Evolutionary conservation across 2,329 filamentous ascomycete species (phyloP).

Genomic region (Hypoxylon sp.): DNA sequence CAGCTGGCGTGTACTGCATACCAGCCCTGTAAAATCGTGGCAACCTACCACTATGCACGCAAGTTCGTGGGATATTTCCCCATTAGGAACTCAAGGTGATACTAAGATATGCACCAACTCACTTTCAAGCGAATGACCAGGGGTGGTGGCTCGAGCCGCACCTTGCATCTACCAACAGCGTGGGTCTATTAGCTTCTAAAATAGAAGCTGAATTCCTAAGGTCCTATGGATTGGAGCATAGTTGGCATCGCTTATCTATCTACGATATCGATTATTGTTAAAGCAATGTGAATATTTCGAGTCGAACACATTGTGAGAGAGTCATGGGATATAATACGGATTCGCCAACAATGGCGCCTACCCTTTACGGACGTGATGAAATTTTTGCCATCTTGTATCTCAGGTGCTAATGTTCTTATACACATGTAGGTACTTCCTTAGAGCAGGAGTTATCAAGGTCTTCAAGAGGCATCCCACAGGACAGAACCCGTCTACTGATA

Average conservation of each 20-base stretch:
- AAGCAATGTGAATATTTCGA: background rate
- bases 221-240: background rate
- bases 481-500: background rate
- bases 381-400: background rate
- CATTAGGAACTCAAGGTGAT: background rate
- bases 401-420: background rate
- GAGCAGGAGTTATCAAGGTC: background rate
- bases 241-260: background rate
- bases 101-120: background rate
- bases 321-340: slow-evolving; percentile 3
- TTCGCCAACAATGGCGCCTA: background rate
- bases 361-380: background rate
- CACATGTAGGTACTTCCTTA: background rate
- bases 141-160: slow-evolving; percentile 9
- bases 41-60: background rate
- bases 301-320: background rate
- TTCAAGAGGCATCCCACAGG: background rate
- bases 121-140: background rate
- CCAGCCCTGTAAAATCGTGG: slow-evolving; percentile 16
- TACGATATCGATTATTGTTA: background rate
- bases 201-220: slow-evolving; percentile 1
- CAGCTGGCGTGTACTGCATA: slow-evolving; percentile 8
- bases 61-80: background rate
- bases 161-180: slow-evolving; percentile 2
- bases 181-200: background rate